phyloP scores from a whole-genome alignment of 768 basidiomycete genomes.

The Leccinum broughii region DNA sequence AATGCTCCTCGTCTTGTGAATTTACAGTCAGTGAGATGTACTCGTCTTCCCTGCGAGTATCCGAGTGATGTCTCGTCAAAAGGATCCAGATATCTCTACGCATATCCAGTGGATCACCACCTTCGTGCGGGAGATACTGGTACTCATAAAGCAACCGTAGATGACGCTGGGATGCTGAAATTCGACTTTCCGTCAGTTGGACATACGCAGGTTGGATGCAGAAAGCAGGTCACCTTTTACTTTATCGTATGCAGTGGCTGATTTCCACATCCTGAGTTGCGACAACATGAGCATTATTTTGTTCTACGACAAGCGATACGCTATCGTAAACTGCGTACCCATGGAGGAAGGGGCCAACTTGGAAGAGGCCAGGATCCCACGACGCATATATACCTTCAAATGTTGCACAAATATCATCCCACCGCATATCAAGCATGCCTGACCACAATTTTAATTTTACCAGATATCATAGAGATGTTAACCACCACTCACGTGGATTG shows the following conservation, averaged over 20 bases:
- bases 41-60: conserved; percentile 59
- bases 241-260: conserved; percentile 39
- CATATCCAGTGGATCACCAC: conserved; percentile 4
- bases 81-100: conserved; percentile 73
- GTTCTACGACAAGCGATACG: background rate
- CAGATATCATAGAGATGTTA: background rate
- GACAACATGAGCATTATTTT: background rate
- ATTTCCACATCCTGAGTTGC: conserved; percentile 41
- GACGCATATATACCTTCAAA: conserved; percentile 85
- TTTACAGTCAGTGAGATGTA: conserved; percentile 59
- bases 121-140: background rate
- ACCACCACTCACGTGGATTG: conserved; percentile 18
- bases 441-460: background rate
- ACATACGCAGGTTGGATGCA: background rate
- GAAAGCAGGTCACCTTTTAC: conserved; percentile 36
- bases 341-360: conserved; percentile 54
- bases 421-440: conserved; percentile 63
- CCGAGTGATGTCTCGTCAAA: conserved; percentile 70
- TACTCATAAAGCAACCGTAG: conserved; percentile 42
- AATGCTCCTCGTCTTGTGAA: conserved; percentile 45
- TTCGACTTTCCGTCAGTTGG: background rate
- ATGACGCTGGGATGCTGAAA: conserved; percentile 40
- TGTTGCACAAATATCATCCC: conserved; percentile 69
- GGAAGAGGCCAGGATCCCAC: conserved; percentile 77
- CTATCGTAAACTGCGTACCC: conserved; percentile 48